Percentiles rank a stretch among this genome's conserved stretches.
phyloP scores from a whole-genome alignment of 345 rosid genomes.

The Eucalyptus viminalis region DNA sequence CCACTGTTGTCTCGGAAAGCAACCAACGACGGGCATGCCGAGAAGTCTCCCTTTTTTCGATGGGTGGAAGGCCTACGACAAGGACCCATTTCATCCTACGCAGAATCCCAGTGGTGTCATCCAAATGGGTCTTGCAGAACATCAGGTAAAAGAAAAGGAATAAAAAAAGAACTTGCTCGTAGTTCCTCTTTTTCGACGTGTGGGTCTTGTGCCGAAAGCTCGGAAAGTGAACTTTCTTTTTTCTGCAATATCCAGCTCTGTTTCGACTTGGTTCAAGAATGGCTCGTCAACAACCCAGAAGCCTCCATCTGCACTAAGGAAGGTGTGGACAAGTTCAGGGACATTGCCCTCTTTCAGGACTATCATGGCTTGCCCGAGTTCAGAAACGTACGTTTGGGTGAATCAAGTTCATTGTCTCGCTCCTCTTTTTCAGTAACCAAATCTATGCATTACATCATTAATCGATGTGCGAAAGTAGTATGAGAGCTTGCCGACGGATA shows the following conservation, averaged over 20 bases:
- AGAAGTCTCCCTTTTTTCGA: slow-evolving; percentile 58
- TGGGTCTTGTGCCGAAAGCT: neutral
- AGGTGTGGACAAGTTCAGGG: slow-evolving; percentile 42
- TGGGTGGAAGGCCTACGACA: slow-evolving; percentile 89
- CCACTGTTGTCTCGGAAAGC: slow-evolving; percentile 54
- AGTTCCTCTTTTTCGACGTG: neutral
- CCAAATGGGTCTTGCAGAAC: slow-evolving; percentile 97
- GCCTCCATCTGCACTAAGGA: slow-evolving; percentile 68
- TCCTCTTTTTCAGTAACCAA: neutral
- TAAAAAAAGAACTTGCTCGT: neutral
- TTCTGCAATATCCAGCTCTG: slow-evolving; percentile 41
- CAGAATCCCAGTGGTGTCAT: slow-evolving; percentile 65
- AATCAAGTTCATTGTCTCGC: neutral
- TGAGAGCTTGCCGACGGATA: neutral
- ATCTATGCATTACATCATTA: neutral
- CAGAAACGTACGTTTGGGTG: slow-evolving; percentile 43
- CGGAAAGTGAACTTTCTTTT: neutral
- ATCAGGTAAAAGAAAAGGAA: slow-evolving; percentile 34
- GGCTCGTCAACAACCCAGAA: slow-evolving; percentile 55
- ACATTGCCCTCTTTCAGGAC: slow-evolving; percentile 69
- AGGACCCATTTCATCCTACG: slow-evolving; percentile 52
- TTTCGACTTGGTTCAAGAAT: slow-evolving; percentile 55
- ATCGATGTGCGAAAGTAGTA: neutral
- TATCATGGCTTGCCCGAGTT: slow-evolving; percentile 79
- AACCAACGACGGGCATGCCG: slow-evolving; percentile 61